These are phyloP conservation scores for Fraxinus sp. DNA, from an alignment of 305 asterid genomes.

Conservation along the genomic window DNA sequence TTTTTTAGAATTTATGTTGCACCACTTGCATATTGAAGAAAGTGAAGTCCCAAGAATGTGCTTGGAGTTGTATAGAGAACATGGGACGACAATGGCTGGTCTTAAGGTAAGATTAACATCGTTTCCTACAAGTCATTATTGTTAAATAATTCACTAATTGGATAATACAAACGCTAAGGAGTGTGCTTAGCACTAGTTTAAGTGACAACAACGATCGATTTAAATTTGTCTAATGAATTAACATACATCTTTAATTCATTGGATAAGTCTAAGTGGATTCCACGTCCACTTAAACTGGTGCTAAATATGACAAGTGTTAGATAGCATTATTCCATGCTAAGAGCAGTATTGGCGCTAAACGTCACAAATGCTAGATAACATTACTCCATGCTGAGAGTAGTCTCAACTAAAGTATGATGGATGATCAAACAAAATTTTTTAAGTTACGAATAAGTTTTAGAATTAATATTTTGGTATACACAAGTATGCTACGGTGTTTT, in stretches of 20 bases:
- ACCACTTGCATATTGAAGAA: constrained; percentile 62
- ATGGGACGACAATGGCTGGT: constrained; percentile 95
- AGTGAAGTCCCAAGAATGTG: constrained; percentile 73
- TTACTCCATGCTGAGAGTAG: background rate
- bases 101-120: constrained; percentile 49
- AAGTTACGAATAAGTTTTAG: background rate
- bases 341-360: background rate
- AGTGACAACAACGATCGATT: background rate
- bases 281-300: too few relatives aligned
- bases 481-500: background rate
- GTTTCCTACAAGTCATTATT: background rate
- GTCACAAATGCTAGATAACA: background rate
- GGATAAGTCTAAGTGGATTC: background rate
- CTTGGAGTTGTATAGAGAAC: constrained; percentile 74
- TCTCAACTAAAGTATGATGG: background rate
- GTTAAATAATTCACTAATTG: background rate
- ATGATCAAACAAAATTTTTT: background rate
- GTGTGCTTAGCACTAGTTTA: background rate
- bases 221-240: background rate
- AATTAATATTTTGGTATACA: background rate
- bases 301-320: background rate
- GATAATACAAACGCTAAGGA: background rate
- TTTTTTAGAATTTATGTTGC: constrained; percentile 66
- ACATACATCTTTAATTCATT: background rate
- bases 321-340: background rate